Evolutionary conservation across 1,284 basidiomycete species (phyloP), one percentile per base, ranked within the genome.

Genomic region (Phylloporus sp.): DNA sequence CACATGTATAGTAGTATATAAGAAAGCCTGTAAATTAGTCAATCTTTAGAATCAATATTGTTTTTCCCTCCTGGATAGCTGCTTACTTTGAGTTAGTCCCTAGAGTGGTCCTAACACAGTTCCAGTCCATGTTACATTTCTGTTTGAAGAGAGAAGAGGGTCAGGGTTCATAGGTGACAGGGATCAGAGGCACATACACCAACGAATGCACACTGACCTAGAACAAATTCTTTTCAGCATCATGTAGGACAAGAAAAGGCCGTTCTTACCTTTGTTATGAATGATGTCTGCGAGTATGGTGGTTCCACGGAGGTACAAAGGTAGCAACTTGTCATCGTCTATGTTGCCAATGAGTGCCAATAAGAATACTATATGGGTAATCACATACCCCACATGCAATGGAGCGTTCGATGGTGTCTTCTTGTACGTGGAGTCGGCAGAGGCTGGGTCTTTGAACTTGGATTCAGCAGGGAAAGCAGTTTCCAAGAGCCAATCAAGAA

Each of bases 241-340:
- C 57, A 61, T 64, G 32, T 50, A 7, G 24, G 22, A 26, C 31
- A 13, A 4, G 1, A 10, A n/a, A n/a, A n/a, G n/a, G n/a, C n/a
- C n/a, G n/a, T n/a, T n/a, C n/a, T n/a, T 58, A 90, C 90, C 94
- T 67, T 80, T 79, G 22, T 78, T 72, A 69, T 91, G 84, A 47
- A 93, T 85, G 26, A 93, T 85, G 44, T 94, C 85, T 2, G 94
- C 95, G 2, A 98, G 86, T 28, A 86, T 79, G 75, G 90, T 93
- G 10, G 93, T 93, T 0, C 90, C 86, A 60, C 91, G 88, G 22
- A 91, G 79, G 77, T 98, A 95, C 88, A 93, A 76, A 94, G 98
- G 77, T 97, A 97, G 75, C 94, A 96, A 66, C 91, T 93, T 0
- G 95, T 97, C 0, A 95, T 97, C 0, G 95, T 97, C 93, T 95